Evolutionary conservation across 768 basidiomycete genomes (phyloP).

Genomic region (Boletus patriciae): DNA sequence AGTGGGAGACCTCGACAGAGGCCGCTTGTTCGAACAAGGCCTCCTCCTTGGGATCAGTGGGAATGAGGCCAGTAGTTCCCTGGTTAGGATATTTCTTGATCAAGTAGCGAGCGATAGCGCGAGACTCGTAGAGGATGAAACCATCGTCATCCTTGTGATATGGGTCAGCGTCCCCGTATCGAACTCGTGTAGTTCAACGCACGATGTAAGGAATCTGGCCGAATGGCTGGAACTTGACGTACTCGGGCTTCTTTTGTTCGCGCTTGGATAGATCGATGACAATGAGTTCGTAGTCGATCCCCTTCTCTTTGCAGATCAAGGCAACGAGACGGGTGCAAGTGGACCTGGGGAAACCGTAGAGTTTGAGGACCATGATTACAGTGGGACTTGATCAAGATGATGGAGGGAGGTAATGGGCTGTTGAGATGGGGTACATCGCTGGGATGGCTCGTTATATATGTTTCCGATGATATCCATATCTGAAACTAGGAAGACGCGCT

Average conservation of each 20-base stretch:
- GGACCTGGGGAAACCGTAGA: constrained; percentile 38
- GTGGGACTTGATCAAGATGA: neutral
- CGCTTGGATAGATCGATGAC: constrained; percentile 41
- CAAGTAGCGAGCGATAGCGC: constrained; percentile 62
- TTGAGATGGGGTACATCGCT: neutral
- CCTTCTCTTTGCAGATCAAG: constrained; percentile 52
- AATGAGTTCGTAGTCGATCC: constrained; percentile 54
- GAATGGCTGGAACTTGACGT: constrained; percentile 55
- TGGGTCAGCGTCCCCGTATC: neutral
- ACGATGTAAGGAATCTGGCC: constrained; percentile 51
- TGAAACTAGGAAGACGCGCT: neutral
- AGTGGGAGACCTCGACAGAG: constrained; percentile 53
- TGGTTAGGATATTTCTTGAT: constrained; percentile 52
- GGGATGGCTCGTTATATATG: neutral
- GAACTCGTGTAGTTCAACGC: neutral
- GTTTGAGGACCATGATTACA: constrained; percentile 36
- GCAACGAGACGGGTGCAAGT: constrained; percentile 55
- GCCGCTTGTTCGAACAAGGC: constrained; percentile 34
- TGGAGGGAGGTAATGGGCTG: neutral
- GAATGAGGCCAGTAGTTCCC: constrained; percentile 49
- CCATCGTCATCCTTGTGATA: constrained; percentile 54
- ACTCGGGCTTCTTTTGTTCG: constrained; percentile 48
- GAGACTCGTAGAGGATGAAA: constrained; percentile 60
- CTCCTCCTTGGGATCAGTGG: constrained; percentile 38
- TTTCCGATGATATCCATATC: neutral